phyloP scores from a whole-genome alignment of 257 asterid species.

The Misopates orontium region DNA sequence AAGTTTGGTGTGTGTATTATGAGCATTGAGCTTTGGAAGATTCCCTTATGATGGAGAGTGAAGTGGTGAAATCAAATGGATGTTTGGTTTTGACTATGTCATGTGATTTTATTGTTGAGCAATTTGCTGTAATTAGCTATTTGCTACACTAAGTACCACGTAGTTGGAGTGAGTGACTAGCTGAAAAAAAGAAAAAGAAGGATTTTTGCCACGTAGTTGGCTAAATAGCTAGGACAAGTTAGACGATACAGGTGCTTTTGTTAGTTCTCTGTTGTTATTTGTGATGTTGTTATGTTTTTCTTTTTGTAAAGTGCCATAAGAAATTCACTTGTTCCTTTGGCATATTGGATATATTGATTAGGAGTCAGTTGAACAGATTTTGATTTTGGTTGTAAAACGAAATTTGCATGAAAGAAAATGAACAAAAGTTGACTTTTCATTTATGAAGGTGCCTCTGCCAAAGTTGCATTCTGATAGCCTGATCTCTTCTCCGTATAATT shows the following conservation, averaged over 20 bases:
- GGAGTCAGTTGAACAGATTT: no score
- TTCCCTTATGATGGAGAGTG: no score
- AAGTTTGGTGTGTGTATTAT: background rate
- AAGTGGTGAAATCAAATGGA: background rate
- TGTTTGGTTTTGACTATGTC: background rate
- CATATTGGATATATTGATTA: background rate
- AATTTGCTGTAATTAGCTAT: background rate
- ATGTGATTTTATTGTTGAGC: background rate
- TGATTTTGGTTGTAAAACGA: no score
- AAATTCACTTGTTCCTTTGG: background rate
- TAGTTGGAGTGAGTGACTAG: no score
- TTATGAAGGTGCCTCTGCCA: background rate
- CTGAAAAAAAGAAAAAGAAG: no score
- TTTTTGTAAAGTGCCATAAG: background rate
- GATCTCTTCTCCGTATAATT: background rate
- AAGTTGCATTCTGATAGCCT: background rate
- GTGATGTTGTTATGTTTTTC: background rate
- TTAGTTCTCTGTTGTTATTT: background rate
- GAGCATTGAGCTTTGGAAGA: conserved; percentile 7
- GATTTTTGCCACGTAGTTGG: background rate
- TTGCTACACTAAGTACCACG: background rate
- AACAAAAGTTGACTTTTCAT: background rate
- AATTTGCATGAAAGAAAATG: no score
- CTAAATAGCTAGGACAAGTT: background rate
- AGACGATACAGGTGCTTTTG: no score